Percentiles rank a stretch among this genome's conserved stretches.
phyloP scores from a whole-genome alignment of 495 filamentous ascomycete genomes.

The Zalerion maritima region DNA sequence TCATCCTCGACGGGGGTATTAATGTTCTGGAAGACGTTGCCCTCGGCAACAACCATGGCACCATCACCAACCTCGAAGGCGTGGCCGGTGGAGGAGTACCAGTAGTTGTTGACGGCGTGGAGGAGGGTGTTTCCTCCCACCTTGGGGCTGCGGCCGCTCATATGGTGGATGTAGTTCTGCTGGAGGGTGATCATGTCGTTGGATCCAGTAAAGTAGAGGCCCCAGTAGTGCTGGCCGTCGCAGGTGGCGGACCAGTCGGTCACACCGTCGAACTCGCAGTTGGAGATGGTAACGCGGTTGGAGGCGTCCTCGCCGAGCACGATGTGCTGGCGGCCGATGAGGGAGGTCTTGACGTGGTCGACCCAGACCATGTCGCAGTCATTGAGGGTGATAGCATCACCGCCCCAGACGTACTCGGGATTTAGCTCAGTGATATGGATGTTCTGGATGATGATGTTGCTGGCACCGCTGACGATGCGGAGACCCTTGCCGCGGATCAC shows the following conservation, averaged over 20 bases:
- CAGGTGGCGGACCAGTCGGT: conserved; percentile 36
- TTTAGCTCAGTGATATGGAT: conserved; percentile 17
- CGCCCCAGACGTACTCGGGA: conserved; percentile 26
- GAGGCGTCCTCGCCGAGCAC: conserved; percentile 19
- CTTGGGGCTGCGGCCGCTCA: conserved; percentile 37
- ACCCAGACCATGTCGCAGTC: conserved; percentile 22
- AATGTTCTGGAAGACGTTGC: conserved; percentile 46
- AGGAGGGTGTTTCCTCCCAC: conserved; percentile 30
- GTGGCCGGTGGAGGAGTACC: conserved; percentile 35
- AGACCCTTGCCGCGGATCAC: conserved; percentile 23
- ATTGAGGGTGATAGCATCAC: conserved; percentile 21
- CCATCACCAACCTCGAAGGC: conserved; percentile 39
- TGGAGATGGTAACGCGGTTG: conserved; percentile 27
- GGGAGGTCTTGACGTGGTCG: conserved; percentile 26
- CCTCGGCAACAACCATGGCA: conserved; percentile 39
- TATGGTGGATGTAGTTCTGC: conserved; percentile 37
- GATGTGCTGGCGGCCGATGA: conserved; percentile 30
- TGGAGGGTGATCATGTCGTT: conserved; percentile 27
- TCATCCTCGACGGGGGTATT: conserved; percentile 6
- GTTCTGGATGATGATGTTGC: conserved; percentile 24
- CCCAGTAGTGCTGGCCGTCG: conserved; percentile 43
- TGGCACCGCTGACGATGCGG: conserved; percentile 19
- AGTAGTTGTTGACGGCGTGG: conserved; percentile 47
- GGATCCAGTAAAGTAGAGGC: conserved; percentile 29
- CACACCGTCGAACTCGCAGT: conserved; percentile 31